Base-by-base conservation (phyloP, 106 monocot genomes). In the Acorus gramineus region DNA sequence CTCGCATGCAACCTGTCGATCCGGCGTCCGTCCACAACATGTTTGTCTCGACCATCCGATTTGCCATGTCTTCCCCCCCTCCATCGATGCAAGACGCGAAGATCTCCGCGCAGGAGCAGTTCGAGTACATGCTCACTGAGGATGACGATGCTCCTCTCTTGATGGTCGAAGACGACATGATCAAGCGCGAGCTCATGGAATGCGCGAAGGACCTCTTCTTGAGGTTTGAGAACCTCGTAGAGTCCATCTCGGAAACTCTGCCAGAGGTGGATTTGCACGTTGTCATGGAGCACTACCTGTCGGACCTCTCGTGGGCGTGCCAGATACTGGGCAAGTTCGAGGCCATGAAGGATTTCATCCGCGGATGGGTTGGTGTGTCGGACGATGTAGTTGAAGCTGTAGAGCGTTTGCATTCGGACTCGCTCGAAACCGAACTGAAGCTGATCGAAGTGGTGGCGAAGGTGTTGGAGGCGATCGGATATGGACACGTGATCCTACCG, bases 61-160 rank as follows among this genome's bases (percentile, higher is more conserved):
- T 86, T 61, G 83, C 89, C 7, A 89, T 89, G 52, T 83, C 85
- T 44, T 73, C 79, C 5, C 77, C 77, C 6, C 63, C 77, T 9
- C 7, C 11, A 45, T 64, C 75, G 3, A 56, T 84, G 74, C 47
- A 11, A 5, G 93, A 86, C 46, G 51, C 85, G 65, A 93, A 89
- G 59, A 72, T 62, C 2, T 78, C 85, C 53, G 79, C 74, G 6
- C 93, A 89, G 49, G 93, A 93, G 44, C 93, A 93, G 76, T 73
- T 93, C 3, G 89, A 93, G 49, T 89, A 93, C 58, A 70, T 93
- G 76, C 75, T 93, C 46, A 86, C 89, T 0, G 93, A 93, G 46
- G 93, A 93, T 67, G 93, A 93, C 52, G 93, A 93, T 64, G 60
- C 77, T n/a, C 89, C 89, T 10, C 62, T 89, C 50, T 49, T 89